Base-by-base conservation (phyloP, 495 filamentous ascomycete species). In the Aspergillus indologenus region DNA sequence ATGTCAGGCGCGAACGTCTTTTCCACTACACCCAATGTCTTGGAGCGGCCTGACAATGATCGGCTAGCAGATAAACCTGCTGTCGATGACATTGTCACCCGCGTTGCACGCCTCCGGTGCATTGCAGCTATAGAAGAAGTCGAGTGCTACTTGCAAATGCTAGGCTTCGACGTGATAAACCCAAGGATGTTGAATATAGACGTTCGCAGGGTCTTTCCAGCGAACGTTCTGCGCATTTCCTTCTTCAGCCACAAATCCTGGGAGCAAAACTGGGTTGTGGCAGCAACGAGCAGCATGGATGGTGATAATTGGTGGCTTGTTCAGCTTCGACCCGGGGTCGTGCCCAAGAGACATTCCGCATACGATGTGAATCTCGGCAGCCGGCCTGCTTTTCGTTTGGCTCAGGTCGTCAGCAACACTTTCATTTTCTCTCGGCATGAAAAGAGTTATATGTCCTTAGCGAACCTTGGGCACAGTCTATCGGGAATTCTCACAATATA, bases 261-360 rank as follows among this genome's bases (percentile, higher is more conserved):
- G 86, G 71, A 75, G 17, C 71, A 79, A 26, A 77, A 82, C 56
- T 94, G 90, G 89, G 79, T 85, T 60, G 71, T 90, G 47, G 81
- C 85, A 46, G 80, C 88, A 46, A 87, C 80, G 52, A 80, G 88
- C 64, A 87, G 86, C 69, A 79, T 89, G 70, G 82, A 82, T 62
- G 89, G 90, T 43, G 89, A 94, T 70, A 76, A 73, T 26, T 94
- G 89, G 87, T 92, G 86, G 83, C 71, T 92, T 56, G 70, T 88
- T 34, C 84, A 88, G 70, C 64, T 87, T 75, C 67, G 65, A 51
- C 50, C 70, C 45, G 26, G 61, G 31, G 55, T 60, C 19, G 6
- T 63, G 20, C 17, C 61, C 34, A 63, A 59, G 24, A 34, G 20
- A 20, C 59, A 56, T 42, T 22, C 49, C 21, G 24, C 53, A 1